phyloP scores from a whole-genome alignment of 495 filamentous ascomycete genomes.

The Evernia prunastri region DNA sequence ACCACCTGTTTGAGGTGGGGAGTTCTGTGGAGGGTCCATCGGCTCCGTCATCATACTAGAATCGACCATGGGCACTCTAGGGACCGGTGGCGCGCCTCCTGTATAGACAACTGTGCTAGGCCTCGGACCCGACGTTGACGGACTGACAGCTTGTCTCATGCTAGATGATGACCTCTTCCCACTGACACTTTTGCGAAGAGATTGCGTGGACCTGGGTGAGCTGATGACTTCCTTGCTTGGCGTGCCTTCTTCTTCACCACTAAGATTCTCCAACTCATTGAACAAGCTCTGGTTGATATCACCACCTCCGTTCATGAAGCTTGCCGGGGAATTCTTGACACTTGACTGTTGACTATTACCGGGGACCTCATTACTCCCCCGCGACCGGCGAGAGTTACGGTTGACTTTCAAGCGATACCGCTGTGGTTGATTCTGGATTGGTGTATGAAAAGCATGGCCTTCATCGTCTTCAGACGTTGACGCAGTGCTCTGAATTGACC shows the following conservation, averaged over 20 bases:
- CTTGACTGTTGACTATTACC: slow-evolving; percentile 47
- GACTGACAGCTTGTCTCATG: slow-evolving; percentile 33
- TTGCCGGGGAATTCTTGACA: slow-evolving; percentile 51
- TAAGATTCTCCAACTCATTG: slow-evolving; percentile 78
- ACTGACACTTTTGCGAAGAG: slow-evolving; percentile 32
- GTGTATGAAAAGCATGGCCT: slow-evolving; percentile 51
- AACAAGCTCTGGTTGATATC: slow-evolving; percentile 73
- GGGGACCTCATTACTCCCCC: slow-evolving; percentile 59
- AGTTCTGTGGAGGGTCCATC: slow-evolving; percentile 33
- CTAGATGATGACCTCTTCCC: slow-evolving; percentile 22
- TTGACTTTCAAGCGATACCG: slow-evolving; percentile 64
- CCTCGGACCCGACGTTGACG: slow-evolving; percentile 25
- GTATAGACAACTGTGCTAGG: slow-evolving; percentile 26
- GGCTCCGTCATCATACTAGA: slow-evolving; percentile 85
- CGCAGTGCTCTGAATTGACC: slow-evolving; percentile 79
- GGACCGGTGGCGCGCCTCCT: slow-evolving; percentile 28
- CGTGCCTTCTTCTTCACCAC: slow-evolving; percentile 49
- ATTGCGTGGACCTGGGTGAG: slow-evolving; percentile 28
- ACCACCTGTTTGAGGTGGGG: slow-evolving; percentile 3
- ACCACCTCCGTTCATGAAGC: slow-evolving; percentile 48
- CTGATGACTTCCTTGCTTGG: slow-evolving; percentile 41
- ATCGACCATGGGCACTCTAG: slow-evolving; percentile 61
- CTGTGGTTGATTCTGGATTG: slow-evolving; percentile 55
- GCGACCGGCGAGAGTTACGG: slow-evolving; percentile 56
- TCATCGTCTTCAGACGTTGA: slow-evolving; percentile 82